Base-by-base conservation (phyloP, 768 basidiomycete species). In the Leccinum truebloodii region DNA sequence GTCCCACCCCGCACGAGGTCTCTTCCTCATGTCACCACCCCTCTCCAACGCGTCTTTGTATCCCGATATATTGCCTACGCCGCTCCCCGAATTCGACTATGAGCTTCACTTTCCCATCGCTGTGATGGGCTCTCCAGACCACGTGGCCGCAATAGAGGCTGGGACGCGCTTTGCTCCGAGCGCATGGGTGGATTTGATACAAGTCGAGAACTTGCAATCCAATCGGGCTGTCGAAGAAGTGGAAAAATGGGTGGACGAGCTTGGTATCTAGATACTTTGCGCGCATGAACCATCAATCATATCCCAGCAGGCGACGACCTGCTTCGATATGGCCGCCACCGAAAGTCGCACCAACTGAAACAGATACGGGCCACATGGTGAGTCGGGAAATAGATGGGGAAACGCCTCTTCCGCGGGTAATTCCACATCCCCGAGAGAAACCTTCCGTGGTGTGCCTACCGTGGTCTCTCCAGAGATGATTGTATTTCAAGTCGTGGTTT, bases 41-140 rank as follows among this genome's bases (percentile, higher is more conserved):
- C 52, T 75, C 10, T 76, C 78, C 46, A 80, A 83, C 57, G 64
- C 69, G 8, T 69, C 72, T 1, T 67, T 82, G 20, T 54, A 70
- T 2, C 64, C 62, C 13, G 56, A 39, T 35, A 55, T 66, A 30
- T 75, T 81, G 6, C 76, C 79, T 0, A 76, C 75, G 0, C 69
- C 71, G 20, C 65, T 83, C 22, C 61, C 70, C 8, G 84, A 87
- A 63, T 89, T 88, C 66, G 71, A 80, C 60, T 88, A 81, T 63
- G 87, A 88, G 22, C 82, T 84, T 0, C 76, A 76, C 53, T 89
- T 88, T 66, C 87, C 87, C 0, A 79, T 88, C 54, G 83, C 80
- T 0, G 73, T 88, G 37, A 71, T 86, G 67, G 79, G 74, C 3
- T 70, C 72, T 10, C 65, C 70, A 16, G 64, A 65, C 44, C 75